phyloP scores from a whole-genome alignment of 192 early-diverging fungal species.

The Backusella sp. region DNA sequence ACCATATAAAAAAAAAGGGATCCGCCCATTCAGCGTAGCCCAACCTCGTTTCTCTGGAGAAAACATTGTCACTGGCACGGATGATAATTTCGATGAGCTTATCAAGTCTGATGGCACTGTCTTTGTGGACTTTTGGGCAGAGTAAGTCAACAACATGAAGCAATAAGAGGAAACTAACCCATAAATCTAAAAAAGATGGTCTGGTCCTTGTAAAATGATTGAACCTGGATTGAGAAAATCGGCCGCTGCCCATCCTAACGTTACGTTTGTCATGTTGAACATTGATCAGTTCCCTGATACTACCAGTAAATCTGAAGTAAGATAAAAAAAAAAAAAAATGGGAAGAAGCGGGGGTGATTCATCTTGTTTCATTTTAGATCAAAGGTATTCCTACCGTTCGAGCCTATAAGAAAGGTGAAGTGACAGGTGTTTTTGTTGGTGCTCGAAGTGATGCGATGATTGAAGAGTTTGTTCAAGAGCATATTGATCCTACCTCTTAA shows the following conservation, averaged over 20 bases:
- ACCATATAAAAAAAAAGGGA: not conserved
- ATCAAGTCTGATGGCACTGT: slow-evolving; percentile 59
- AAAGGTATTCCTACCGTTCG: slow-evolving; percentile 72
- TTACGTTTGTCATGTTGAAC: slow-evolving; percentile 74
- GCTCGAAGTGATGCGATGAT: slow-evolving; percentile 44
- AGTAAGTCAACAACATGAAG: slow-evolving; percentile 39
- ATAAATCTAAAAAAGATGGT: slow-evolving; percentile 59
- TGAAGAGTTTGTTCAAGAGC: slow-evolving; percentile 52
- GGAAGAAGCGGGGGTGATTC: not conserved
- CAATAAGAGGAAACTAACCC: not conserved
- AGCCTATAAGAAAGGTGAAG: slow-evolving; percentile 63
- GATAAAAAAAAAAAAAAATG: not conserved
- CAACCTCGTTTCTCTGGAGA: slow-evolving; percentile 32
- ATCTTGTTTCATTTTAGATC: slow-evolving; percentile 38
- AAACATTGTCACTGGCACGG: slow-evolving; percentile 53
- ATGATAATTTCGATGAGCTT: slow-evolving; percentile 55
- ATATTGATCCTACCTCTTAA: slow-evolving; percentile 39
- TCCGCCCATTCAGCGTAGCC: slow-evolving; percentile 17
- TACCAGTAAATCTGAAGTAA: slow-evolving; percentile 63
- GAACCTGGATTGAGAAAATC: slow-evolving; percentile 68
- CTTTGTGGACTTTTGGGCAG: slow-evolving; percentile 79
- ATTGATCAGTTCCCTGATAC: slow-evolving; percentile 62
- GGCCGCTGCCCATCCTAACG: slow-evolving; percentile 58
- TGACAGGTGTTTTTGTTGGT: slow-evolving; percentile 66
- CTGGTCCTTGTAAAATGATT: slow-evolving; percentile 77